A percentile compares a stretch with the other conserved stretches of the same genome.
Conservation (phyloP, 192 early-diverging fungal genomes). For the Umbelopsis sp. region DNA sequence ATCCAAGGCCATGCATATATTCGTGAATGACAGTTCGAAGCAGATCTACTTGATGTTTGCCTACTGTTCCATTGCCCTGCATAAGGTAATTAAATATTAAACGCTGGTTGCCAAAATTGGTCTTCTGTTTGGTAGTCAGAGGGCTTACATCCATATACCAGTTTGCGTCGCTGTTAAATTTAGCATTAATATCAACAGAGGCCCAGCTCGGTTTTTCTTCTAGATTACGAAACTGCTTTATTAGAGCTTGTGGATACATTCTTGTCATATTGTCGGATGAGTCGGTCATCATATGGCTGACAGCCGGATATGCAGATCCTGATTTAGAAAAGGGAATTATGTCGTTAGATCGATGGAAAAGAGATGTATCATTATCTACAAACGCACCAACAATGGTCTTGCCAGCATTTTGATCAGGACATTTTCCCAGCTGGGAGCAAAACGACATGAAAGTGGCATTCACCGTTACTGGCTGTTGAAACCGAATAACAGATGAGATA, state of each 20-base stretch:
- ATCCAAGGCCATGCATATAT: constrained; percentile 49
- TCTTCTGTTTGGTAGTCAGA: neutral
- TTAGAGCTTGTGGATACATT: constrained; percentile 45
- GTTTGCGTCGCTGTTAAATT: constrained; percentile 38
- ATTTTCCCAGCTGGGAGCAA: constrained; percentile 27
- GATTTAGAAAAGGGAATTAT: neutral
- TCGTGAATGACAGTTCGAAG: constrained; percentile 44
- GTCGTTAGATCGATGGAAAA: neutral
- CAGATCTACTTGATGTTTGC: constrained; percentile 41
- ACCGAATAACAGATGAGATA: constrained; percentile 30
- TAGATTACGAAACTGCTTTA: constrained; percentile 41
- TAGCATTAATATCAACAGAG: constrained; percentile 38
- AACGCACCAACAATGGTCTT: constrained; percentile 22
- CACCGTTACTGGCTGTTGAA: constrained; percentile 33
- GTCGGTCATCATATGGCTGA: constrained; percentile 37
- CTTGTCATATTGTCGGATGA: constrained; percentile 31
- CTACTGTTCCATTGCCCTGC: constrained; percentile 27
- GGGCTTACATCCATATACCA: constrained; percentile 39
- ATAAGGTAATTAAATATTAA: neutral
- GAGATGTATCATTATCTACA: neutral
- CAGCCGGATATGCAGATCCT: constrained; percentile 40
- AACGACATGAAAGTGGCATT: constrained; percentile 43
- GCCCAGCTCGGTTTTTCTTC: constrained; percentile 24
- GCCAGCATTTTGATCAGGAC: constrained; percentile 6
- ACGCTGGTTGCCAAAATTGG: neutral